These are phyloP conservation scores for Canavalia ensiformis DNA, from an alignment of 306 rosid species.

Conservation along the genomic window DNA sequence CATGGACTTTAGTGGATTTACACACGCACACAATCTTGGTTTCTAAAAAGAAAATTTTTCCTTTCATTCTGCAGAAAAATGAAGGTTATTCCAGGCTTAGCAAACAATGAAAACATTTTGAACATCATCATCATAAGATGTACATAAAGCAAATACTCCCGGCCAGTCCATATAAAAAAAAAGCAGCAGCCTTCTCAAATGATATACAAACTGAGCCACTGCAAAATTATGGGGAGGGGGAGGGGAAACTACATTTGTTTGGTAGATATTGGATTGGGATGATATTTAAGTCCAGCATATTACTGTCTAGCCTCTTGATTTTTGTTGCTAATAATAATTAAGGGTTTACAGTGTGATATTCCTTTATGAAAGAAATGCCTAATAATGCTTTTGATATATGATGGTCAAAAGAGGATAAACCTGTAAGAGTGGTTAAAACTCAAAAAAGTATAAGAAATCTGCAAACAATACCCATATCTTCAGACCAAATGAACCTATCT, in stretches of 20 bases:
- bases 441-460: neutral
- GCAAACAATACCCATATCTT: neutral
- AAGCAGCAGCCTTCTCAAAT: neutral
- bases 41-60: neutral
- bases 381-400: constrained; percentile 4
- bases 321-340: neutral
- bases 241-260: neutral
- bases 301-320: neutral
- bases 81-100: constrained; percentile 7
- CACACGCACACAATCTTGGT: neutral
- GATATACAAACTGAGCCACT: neutral
- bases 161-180: neutral
- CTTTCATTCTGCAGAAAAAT: neutral
- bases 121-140: neutral
- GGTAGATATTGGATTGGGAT: neutral
- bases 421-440: neutral
- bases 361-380: neutral
- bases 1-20: neutral
- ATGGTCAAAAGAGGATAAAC: constrained; percentile 39
- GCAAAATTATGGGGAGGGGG: neutral
- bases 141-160: neutral
- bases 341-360: neutral
- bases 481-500: constrained; percentile 11
- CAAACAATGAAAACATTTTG: neutral
- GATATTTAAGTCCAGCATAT: neutral